phyloP scores from a whole-genome alignment of 805 yeast genomes.

The Starmerella davenportii region DNA sequence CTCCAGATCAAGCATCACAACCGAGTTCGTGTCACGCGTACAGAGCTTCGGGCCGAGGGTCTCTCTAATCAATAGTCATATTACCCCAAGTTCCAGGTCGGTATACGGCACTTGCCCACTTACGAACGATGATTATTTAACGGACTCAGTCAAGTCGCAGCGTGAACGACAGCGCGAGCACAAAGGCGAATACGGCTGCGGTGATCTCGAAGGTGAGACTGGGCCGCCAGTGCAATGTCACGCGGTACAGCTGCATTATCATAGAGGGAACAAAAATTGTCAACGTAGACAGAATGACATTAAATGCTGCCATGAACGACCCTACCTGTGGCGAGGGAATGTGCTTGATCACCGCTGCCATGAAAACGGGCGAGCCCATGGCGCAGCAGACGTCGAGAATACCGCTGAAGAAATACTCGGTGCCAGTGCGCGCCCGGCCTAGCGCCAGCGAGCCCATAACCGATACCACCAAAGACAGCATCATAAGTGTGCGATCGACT shows the following conservation, averaged over 20 bases:
- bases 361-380: conserved; percentile 19
- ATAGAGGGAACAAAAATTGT: conserved; percentile 12
- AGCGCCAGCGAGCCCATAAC: conserved; percentile 14
- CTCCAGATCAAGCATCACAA: too few relatives aligned
- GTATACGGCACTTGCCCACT: too few relatives aligned
- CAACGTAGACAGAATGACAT: conserved; percentile 7
- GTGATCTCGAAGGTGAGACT: conserved; percentile 13
- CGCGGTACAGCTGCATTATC: conserved; percentile 14
- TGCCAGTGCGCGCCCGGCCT: too few relatives aligned
- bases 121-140: too few relatives aligned
- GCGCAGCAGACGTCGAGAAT: conserved; percentile 19
- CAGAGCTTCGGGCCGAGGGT: too few relatives aligned
- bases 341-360: conserved; percentile 19
- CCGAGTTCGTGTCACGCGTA: too few relatives aligned
- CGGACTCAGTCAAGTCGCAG: too few relatives aligned
- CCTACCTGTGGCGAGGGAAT: conserved; percentile 19
- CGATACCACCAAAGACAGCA: conserved; percentile 16
- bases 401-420: conserved; percentile 15
- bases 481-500: conserved; percentile 14
- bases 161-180: too few relatives aligned
- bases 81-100: too few relatives aligned
- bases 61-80: too few relatives aligned
- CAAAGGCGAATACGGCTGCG: conserved; percentile 3
- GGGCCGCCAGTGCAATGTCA: conserved; percentile 11
- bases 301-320: conserved; percentile 18